Base-by-base conservation (phyloP, 2,329 filamentous ascomycete genomes). In the Colletotrichum zoysiae region DNA sequence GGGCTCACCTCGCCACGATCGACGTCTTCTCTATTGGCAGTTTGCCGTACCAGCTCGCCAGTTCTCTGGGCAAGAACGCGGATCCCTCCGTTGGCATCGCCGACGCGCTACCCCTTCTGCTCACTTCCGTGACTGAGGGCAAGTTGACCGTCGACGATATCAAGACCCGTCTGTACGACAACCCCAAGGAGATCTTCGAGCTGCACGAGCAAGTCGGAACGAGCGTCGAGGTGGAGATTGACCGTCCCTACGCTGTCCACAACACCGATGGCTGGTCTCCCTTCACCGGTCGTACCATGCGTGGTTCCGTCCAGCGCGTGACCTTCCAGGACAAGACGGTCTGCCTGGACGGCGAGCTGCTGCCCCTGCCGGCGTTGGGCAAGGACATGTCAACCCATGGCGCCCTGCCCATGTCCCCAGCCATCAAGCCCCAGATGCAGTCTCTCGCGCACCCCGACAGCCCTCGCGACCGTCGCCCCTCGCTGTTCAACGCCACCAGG, bases 11-110 rank as follows among this genome's bases (percentile, higher is more conserved):
- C 78, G 85, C 83, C 76, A 91, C 87, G 57, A 94, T 95, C 76
- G 93, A 95, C 78, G 89, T 94, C 67, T 95, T 95, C 84, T 94
- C 92, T 1, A 87, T 95, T 74, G 93, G 93, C 73, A 94, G 92
- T 79, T 84, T 95, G 74, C 93, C 93, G 14, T 95, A 93, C 82
- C 92, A 95, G 81, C 84, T 95, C 71, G 91, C 92, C 66, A 86
- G 86, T 63, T 84, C 86, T 73, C 81, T 86, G 38, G 85, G 88
- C 73, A 79, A 84, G 76, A 82, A 86, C 69, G 85, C 86, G 16
- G 87, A 90, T 64, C 86, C 90, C 20, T 85, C 88, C 4, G 86
- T 89, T 75, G 93, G 93, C 74, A 93, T 95, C 75, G 85, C 89
- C 5, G 93, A 95, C 79, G 88, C 92, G 50, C 84, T 95, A 67